A percentile compares a stretch with the other conserved stretches of the same genome.
Conservation (phyloP, 331 rosid genomes). For the Malus hybrid region DNA sequence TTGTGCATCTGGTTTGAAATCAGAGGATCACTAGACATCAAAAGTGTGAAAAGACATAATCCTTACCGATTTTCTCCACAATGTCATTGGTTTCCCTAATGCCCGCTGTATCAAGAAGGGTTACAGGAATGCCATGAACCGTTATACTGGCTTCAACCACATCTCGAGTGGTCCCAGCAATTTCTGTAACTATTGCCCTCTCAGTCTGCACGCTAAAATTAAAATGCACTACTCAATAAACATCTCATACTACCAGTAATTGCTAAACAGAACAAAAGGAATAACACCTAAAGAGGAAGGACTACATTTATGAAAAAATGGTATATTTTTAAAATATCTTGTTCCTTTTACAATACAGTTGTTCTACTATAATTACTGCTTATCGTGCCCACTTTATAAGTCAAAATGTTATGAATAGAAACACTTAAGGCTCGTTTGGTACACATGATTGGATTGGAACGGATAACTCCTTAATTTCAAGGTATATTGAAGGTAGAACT, state of each 20-base stretch:
- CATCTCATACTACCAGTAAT: conserved; percentile 4
- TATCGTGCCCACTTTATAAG: neutral
- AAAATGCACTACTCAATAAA: conserved; percentile 41
- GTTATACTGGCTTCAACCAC: conserved; percentile 84
- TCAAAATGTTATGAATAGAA: too few relatives aligned
- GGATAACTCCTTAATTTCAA: neutral
- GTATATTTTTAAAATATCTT: neutral
- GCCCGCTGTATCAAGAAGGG: conserved; percentile 98
- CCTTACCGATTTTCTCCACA: conserved; percentile 89
- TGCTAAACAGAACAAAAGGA: neutral
- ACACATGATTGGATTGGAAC: neutral
- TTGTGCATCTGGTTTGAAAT: neutral
- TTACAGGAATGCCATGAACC: conserved; percentile 75
- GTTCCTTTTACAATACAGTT: neutral
- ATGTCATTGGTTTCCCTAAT: conserved; percentile 88
- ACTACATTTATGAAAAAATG: neutral
- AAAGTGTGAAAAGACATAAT: conserved; percentile 4
- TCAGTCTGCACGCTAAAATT: conserved; percentile 92
- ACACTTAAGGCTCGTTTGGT: too few relatives aligned
- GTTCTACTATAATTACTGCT: neutral
- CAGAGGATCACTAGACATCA: neutral
- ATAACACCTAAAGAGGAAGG: neutral
- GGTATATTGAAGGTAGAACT: neutral
- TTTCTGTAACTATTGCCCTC: conserved; percentile 95
- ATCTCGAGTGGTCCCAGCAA: conserved; percentile 98